phyloP scores from a whole-genome alignment of 1,284 basidiomycete genomes.

The Ceratobasidium sp. region DNA sequence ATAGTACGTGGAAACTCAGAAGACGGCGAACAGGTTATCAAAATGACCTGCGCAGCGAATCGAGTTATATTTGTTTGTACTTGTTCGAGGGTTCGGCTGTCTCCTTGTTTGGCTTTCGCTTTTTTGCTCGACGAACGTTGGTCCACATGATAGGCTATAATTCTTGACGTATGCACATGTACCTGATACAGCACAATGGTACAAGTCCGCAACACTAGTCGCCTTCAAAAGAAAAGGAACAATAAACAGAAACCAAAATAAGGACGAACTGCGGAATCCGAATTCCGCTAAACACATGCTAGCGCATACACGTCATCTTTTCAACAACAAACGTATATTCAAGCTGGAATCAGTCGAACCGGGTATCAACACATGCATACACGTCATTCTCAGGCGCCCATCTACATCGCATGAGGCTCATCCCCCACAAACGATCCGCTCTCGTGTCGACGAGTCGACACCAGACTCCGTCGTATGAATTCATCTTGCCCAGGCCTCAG shows the following conservation, averaged over 20 bases:
- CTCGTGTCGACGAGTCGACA: not conserved
- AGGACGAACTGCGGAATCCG: no score
- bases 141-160: constrained; percentile 10
- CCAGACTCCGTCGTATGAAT: constrained; percentile 26
- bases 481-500: no score
- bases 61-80: not conserved
- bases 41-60: not conserved
- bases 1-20: not conserved
- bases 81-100: not conserved
- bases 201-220: not conserved
- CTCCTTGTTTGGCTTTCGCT: not conserved
- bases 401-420: constrained; percentile 23
- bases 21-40: constrained; percentile 7
- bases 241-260: no score
- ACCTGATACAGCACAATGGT: constrained; percentile 29
- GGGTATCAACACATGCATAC: no score
- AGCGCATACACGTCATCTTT: no score
- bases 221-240: not conserved
- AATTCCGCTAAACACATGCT: no score
- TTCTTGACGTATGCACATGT: constrained; percentile 22
- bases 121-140: not conserved
- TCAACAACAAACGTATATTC: no score
- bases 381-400: not conserved
- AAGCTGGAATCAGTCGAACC: no score
- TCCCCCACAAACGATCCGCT: constrained; percentile 22